These are phyloP conservation scores for Zygosaccharomyces pseudobailii DNA, from an alignment of 1,139 yeast genomes.

Conservation along the genomic window DNA sequence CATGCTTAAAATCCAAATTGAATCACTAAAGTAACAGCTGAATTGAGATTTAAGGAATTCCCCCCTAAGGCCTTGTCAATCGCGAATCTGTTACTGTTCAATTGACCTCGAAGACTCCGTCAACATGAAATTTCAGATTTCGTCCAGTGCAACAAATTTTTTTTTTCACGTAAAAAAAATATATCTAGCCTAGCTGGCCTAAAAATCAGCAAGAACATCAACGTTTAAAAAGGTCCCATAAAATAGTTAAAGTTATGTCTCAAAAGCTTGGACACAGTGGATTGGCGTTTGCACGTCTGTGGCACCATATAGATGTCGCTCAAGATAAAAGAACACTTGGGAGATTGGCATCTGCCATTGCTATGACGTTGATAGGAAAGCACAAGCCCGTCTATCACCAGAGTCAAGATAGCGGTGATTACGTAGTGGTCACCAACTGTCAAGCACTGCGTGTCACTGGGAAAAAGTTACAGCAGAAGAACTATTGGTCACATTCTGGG, in stretches of 20 bases:
- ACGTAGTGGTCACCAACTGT: conserved; percentile 94
- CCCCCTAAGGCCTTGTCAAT: background rate
- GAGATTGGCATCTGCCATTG: conserved; percentile 84
- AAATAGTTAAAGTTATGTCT: conserved; percentile 24
- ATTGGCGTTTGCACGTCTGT: conserved; percentile 74
- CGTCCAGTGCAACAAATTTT: conserved; percentile 4
- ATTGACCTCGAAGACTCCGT: background rate
- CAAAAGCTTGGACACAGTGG: conserved; percentile 46
- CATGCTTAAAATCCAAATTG: conserved; percentile 22
- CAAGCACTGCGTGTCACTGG: conserved; percentile 77
- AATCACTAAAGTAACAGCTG: background rate
- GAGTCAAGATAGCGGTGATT: conserved; percentile 86
- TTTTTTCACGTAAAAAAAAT: conserved; percentile 1
- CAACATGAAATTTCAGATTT: conserved; percentile 1
- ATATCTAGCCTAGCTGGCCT: background rate
- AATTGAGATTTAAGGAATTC: background rate
- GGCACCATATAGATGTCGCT: conserved; percentile 96
- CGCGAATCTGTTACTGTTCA: background rate
- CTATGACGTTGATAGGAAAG: conserved; percentile 85
- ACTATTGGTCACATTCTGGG: conserved; percentile 87
- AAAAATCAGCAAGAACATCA: background rate
- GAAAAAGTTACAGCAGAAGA: conserved; percentile 71
- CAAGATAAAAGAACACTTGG: conserved; percentile 83
- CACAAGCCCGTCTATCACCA: conserved; percentile 86
- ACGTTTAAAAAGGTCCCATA: background rate